Conservation (phyloP, 805 yeast species). For the Yarrowia bubula region DNA sequence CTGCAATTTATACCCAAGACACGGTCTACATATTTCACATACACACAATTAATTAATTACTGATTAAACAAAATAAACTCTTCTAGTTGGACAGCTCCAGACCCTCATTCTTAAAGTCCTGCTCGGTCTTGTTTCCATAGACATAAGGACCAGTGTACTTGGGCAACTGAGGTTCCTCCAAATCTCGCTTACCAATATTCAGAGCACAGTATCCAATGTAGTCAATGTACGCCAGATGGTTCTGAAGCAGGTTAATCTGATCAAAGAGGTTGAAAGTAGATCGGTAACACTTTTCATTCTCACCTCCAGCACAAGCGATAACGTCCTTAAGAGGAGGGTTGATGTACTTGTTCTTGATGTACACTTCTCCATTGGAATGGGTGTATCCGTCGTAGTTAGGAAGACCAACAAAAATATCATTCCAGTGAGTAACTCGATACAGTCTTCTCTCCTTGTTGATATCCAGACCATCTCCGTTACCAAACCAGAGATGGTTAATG, state of each 20-base stretch:
- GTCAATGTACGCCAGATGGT: constrained; percentile 1
- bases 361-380: constrained; percentile 6
- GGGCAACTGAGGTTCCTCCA: not conserved
- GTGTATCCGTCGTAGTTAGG: constrained; percentile 2
- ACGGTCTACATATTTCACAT: no score
- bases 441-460: not conserved
- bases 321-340: not conserved
- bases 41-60: constrained; percentile 1
- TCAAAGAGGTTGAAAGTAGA: not conserved
- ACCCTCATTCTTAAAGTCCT: not conserved
- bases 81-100: not conserved
- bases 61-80: not conserved
- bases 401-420: constrained; percentile 2
- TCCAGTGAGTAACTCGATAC: constrained; percentile 13
- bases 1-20: no score
- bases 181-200: not conserved
- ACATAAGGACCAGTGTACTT: not conserved
- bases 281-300: not conserved
- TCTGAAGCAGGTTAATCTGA: not conserved
- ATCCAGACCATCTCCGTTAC: not conserved
- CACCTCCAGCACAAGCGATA: not conserved
- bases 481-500: not conserved
- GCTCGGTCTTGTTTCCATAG: not conserved
- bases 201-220: not conserved
- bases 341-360: not conserved